Evolutionary conservation across 2,329 filamentous ascomycete genomes (phyloP).

Genomic region (Sarocladiaceae sp.): DNA sequence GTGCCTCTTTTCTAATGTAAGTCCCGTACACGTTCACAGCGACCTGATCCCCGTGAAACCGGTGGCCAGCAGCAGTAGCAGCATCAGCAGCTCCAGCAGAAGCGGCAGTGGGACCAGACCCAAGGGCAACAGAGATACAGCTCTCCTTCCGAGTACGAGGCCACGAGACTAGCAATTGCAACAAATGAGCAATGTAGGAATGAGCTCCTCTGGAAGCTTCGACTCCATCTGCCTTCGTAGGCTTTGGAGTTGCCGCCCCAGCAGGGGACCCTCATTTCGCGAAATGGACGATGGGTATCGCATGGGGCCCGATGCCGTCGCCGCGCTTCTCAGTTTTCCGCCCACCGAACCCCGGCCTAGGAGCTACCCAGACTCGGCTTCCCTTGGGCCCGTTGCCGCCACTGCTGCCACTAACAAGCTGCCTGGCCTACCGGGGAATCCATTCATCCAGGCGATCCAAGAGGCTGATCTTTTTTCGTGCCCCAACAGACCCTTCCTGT

Average conservation of each 20-base stretch:
- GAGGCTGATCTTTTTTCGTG: constrained; percentile 8
- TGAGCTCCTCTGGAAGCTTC: too few relatives aligned
- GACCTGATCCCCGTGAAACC: background rate
- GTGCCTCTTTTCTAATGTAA: constrained; percentile 1
- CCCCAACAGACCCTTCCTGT: constrained; percentile 9
- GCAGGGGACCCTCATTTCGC: constrained; percentile 3
- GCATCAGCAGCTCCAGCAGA: too few relatives aligned
- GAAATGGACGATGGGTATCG: background rate
- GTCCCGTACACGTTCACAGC: too few relatives aligned
- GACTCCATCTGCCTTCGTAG: background rate
- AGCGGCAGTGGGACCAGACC: too few relatives aligned
- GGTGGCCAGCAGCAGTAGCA: background rate
- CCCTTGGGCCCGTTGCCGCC: constrained; percentile 4
- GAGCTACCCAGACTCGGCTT: constrained; percentile 1
- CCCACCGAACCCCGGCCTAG: background rate
- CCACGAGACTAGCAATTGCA: too few relatives aligned
- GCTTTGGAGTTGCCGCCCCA: background rate
- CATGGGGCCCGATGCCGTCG: background rate
- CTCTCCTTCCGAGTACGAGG: too few relatives aligned
- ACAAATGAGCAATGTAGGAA: too few relatives aligned
- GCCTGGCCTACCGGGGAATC: constrained; percentile 6
- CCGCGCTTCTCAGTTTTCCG: background rate
- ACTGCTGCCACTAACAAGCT: constrained; percentile 5
- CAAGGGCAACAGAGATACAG: too few relatives aligned
- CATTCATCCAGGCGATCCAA: constrained; percentile 3